These are phyloP conservation scores for Podospora pseudoanserina DNA, from an alignment of 495 filamentous ascomycete genomes.

Conservation along the genomic window DNA sequence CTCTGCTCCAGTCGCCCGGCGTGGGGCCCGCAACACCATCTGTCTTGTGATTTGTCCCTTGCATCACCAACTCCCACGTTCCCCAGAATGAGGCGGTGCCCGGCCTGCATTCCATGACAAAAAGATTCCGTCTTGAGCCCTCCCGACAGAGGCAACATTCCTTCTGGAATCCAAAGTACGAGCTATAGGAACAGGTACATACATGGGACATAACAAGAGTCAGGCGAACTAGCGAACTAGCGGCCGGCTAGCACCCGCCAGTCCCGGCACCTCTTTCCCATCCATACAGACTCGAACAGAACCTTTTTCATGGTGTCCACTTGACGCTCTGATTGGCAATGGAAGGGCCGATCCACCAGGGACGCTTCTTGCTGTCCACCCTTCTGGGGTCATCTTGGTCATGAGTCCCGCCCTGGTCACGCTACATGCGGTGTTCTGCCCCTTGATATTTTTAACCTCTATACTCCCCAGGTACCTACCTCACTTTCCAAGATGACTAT, in stretches of 20 bases:
- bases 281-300: neutral
- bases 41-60: constrained; percentile 36
- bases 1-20: constrained; percentile 15
- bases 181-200: neutral
- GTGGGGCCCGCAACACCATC: constrained; percentile 28
- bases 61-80: constrained; percentile 35
- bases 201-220: neutral
- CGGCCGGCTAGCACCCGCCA: neutral
- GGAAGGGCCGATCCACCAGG: constrained; percentile 1
- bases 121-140: constrained; percentile 26
- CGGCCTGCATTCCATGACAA: constrained; percentile 36
- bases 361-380: constrained; percentile 1
- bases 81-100: constrained; percentile 24
- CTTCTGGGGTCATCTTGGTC: constrained; percentile 5
- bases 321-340: constrained; percentile 11
- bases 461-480: neutral
- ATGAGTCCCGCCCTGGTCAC: constrained; percentile 6
- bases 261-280: neutral
- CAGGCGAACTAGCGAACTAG: neutral
- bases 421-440: neutral
- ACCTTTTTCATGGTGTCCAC: neutral
- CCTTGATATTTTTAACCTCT: constrained; percentile 2
- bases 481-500: neutral
- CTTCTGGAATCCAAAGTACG: neutral
- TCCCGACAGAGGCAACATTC: neutral